phyloP scores from a whole-genome alignment of 1,139 yeast species.

The Geotrichum macrosporum region DNA sequence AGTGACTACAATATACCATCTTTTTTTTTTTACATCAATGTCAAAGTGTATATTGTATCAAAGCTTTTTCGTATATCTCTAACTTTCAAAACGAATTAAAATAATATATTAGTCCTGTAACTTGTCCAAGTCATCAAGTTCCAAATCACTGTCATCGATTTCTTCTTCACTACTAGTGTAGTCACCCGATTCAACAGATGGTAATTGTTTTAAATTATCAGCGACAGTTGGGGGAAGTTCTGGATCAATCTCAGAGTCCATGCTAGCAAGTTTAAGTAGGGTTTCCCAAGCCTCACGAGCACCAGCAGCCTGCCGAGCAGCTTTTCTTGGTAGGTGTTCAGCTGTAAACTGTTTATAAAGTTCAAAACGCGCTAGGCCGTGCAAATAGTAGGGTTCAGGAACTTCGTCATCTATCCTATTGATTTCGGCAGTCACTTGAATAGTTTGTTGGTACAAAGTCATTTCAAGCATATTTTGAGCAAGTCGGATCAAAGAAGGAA shows the following conservation, averaged over 20 bases:
- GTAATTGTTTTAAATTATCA: slow-evolving; percentile 39
- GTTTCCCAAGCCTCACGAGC: slow-evolving; percentile 35
- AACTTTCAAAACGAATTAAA: no score
- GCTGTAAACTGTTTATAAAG: slow-evolving; percentile 25
- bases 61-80: no score
- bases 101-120: slow-evolving; percentile 21
- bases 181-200: slow-evolving; percentile 33
- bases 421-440: slow-evolving; percentile 55
- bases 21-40: no score
- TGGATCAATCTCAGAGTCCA: slow-evolving; percentile 31
- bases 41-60: no score
- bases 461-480: slow-evolving; percentile 60
- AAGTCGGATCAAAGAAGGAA: slow-evolving; percentile 64
- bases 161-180: slow-evolving; percentile 30
- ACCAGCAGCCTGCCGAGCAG: slow-evolving; percentile 33
- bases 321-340: slow-evolving; percentile 22
- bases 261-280: slow-evolving; percentile 28
- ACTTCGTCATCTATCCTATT: slow-evolving; percentile 80
- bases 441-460: slow-evolving; percentile 62
- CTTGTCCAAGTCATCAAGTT: slow-evolving; percentile 24
- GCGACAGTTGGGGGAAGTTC: slow-evolving; percentile 32
- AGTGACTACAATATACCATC: no score
- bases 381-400: slow-evolving; percentile 73
- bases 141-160: slow-evolving; percentile 19
- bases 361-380: slow-evolving; percentile 69